phyloP scores from a whole-genome alignment of 164 flowering plant species.

The Annona squamosa region DNA sequence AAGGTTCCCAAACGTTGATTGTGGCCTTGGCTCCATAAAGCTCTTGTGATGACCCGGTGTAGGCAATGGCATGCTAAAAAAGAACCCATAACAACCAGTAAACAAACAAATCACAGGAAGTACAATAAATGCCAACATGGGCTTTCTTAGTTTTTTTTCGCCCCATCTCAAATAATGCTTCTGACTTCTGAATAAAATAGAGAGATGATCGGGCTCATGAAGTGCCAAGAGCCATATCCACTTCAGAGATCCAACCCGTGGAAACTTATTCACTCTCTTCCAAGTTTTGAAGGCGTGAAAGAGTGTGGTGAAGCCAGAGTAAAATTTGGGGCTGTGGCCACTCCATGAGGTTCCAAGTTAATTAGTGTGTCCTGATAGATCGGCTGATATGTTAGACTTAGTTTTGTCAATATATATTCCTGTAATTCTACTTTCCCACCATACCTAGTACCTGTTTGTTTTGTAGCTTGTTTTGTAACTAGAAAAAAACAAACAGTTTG shows the following conservation, averaged over 20 bases:
- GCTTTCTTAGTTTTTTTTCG: background rate
- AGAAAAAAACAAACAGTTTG: no score
- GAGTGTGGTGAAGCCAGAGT: no score
- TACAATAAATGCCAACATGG: background rate
- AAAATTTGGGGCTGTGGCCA: no score
- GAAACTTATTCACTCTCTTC: no score
- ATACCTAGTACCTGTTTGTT: no score
- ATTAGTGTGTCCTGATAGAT: no score
- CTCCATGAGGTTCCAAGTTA: no score
- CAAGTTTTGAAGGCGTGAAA: no score
- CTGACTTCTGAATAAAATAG: background rate
- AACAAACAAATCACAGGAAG: background rate
- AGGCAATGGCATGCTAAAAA: slow-evolving; percentile 84
- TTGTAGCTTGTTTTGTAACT: no score
- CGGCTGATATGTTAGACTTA: no score
- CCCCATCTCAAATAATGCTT: background rate
- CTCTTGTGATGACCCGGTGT: slow-evolving; percentile 56
- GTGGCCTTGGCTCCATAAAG: slow-evolving; percentile 88
- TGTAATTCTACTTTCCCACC: no score
- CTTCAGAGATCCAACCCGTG: background rate
- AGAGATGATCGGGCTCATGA: background rate
- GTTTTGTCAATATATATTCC: no score
- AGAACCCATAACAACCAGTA: background rate
- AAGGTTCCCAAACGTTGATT: slow-evolving; percentile 95
- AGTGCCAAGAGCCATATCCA: background rate